Percentiles rank a stretch among this genome's conserved stretches.
phyloP scores from a whole-genome alignment of 2,329 filamentous ascomycete genomes.

The Tolypocladium tropicale region DNA sequence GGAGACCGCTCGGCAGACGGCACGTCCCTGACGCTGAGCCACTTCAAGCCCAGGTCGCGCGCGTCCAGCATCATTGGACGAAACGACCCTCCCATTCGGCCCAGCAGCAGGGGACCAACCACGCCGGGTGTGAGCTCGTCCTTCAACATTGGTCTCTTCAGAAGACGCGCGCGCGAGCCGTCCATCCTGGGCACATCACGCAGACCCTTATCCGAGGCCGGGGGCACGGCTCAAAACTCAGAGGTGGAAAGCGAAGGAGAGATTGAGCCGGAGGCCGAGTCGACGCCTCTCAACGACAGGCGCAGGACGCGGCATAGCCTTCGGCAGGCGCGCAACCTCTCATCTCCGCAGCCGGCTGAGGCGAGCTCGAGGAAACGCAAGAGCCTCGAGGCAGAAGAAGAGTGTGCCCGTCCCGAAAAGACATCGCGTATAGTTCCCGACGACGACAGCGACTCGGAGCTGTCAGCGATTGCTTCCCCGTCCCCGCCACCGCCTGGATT shows the following conservation, averaged over 20 bases:
- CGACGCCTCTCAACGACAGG: constrained; percentile 47
- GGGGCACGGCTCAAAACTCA: constrained; percentile 17
- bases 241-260: constrained; percentile 32
- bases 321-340: constrained; percentile 10
- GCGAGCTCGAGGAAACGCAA: constrained; percentile 44
- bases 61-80: constrained; percentile 41
- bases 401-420: constrained; percentile 26
- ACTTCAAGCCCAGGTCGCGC: constrained; percentile 34
- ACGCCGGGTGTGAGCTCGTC: constrained; percentile 38
- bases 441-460: constrained; percentile 25
- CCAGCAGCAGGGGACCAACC: constrained; percentile 38
- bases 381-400: constrained; percentile 34
- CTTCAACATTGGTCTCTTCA: constrained; percentile 48
- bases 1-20: constrained; percentile 30
- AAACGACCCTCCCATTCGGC: constrained; percentile 41
- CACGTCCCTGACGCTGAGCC: constrained; percentile 35
- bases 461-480: constrained; percentile 27
- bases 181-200: constrained; percentile 49
- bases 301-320: constrained; percentile 25
- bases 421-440: constrained; percentile 14
- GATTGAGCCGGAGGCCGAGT: constrained; percentile 56
- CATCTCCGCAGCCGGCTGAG: constrained; percentile 14
- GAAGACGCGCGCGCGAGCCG: constrained; percentile 45
- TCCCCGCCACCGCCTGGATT: constrained; percentile 16
- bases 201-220: constrained; percentile 26